Evolutionary conservation across 371 early-diverging fungal genomes (phyloP).

Genomic region (Synchytrium microbalum): DNA sequence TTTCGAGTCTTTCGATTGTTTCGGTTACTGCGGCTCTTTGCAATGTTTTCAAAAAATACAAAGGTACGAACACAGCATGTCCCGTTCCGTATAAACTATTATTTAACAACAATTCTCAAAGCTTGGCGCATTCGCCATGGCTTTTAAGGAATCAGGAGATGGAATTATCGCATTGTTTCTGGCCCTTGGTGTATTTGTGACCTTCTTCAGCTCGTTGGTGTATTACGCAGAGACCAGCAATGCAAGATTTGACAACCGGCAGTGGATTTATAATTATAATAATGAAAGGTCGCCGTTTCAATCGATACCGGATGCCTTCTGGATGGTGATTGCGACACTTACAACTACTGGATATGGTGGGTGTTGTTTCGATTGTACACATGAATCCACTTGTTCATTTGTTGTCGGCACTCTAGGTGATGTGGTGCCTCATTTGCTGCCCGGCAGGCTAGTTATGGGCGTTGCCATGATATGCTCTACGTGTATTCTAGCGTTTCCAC

Average conservation of each 20-base stretch:
- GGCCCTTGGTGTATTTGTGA: conserved; percentile 9
- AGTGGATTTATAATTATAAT: conserved; percentile 16
- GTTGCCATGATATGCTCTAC: conserved; percentile 19
- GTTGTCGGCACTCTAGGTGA: conserved; percentile 17
- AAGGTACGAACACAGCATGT: too few relatives aligned
- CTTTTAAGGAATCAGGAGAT: conserved; percentile 10
- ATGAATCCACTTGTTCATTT: background rate
- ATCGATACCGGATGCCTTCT: conserved; percentile 26
- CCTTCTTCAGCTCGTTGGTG: conserved; percentile 14
- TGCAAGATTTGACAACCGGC: too few relatives aligned
- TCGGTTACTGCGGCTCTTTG: background rate
- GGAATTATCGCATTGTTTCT: conserved; percentile 15
- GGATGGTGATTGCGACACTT: conserved; percentile 25
- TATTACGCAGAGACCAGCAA: conserved; percentile 17
- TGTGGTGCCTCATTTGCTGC: conserved; percentile 15
- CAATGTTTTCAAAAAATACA: background rate
- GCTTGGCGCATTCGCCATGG: too few relatives aligned
- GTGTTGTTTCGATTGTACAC: background rate
- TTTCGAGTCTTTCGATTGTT: background rate
- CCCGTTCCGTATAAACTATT: too few relatives aligned
- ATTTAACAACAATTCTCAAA: too few relatives aligned
- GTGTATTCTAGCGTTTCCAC: conserved; percentile 27
- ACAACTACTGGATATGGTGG: conserved; percentile 22
- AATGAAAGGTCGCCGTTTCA: conserved; percentile 17
- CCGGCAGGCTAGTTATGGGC: conserved; percentile 19